Base-by-base conservation (phyloP, 768 basidiomycete species). In the Dioszegia hungarica region DNA sequence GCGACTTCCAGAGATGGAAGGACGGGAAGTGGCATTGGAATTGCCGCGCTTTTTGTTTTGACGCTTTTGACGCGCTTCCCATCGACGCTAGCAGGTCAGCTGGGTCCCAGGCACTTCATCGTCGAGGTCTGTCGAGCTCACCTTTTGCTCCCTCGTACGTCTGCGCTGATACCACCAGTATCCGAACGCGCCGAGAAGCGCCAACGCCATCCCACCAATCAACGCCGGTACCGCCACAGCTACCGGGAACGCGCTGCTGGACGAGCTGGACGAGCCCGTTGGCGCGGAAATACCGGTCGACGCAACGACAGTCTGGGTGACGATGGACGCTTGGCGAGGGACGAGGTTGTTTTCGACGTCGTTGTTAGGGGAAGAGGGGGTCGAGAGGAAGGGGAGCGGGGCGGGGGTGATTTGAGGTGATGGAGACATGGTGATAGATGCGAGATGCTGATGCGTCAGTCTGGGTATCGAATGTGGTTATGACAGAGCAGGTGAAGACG, bases 131-230 rank as follows among this genome's bases (percentile, higher is more conserved):
- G n/a, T n/a, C n/a, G 33, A 28, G 67, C 65, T 60, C 43, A 70
- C 68, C 50, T 57, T 47, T 20, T 50, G 38, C 39, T 64, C 57
- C 28, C 58, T 37, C 61, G 56, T 60, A 17, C 54, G 46, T 29
- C 60, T 36, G 25, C 56, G 57, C 33, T 37, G 38, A 37, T 50
- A 45, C 55, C 56, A 70, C 49, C 41, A 65, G 53, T 55, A 70
- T 9, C 62, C 27, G 4, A 61, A 47, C 34, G 64, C 64, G 10
- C 48, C 64, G 1, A 50, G 39, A 9, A 67, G 6, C 14, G 68
- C 68, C 28, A 66, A 33, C 6, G 63, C 65, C 68, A 70, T 70
- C 6, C 68, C 68, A 10, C 68, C 68, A 15, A 65, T 57, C 37
- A 70, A 44, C 5, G 68, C 68, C 5, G 68, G 68, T 5, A 70